Evolutionary conservation across 441 rosid genomes (phyloP), one percentile per base, ranked within the genome.

Genomic region (Syzygium syzygioides): DNA sequence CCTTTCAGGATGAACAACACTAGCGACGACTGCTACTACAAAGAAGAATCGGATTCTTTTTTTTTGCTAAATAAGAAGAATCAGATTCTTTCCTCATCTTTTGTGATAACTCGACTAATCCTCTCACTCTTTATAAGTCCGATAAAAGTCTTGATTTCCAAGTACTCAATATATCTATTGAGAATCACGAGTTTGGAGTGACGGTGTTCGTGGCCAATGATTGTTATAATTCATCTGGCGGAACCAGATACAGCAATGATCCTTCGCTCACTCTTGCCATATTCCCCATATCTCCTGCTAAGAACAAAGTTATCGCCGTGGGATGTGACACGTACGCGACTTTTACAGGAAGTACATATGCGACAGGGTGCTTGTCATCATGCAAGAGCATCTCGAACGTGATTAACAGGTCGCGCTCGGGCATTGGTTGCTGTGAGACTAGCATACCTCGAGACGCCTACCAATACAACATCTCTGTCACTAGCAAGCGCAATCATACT

Each of bases 271-370:
- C 41, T 15, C 50, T 87, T 4, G 26, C 64, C 0, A 66, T 86
- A 11, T 88, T 89, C 50, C 90, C 91, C 30, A 60, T 93, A 64
- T 91, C 93, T 53, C 26, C 85, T 84, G 83, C 89, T 30, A 32
- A 25, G 25, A 57, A 89, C 57, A 91, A 79, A 45, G 87, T 94
- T 85, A 88, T 91, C 3, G 93, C 91, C 14, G 88, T 91, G 30
- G 95, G 94, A 11, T 93, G 95, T 86, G 91, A 92, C 90, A 92
- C 91, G 88, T 32, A 50, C 23, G 95, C 92, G 2, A 4, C 26
- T 83, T 80, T 93, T 88, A 50, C 7, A 15, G 8, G 57, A 45
- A 54, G 66, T 14, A 17, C 1, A 37, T 30, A 64, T 86, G 23
- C 0, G 71, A 84, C n/a, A 1, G 93, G 93, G 26, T 92, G 93